Evolutionary conservation across 768 basidiomycete genomes (phyloP), one percentile per base, ranked within the genome.

Genomic region (Heimioporus sp.): DNA sequence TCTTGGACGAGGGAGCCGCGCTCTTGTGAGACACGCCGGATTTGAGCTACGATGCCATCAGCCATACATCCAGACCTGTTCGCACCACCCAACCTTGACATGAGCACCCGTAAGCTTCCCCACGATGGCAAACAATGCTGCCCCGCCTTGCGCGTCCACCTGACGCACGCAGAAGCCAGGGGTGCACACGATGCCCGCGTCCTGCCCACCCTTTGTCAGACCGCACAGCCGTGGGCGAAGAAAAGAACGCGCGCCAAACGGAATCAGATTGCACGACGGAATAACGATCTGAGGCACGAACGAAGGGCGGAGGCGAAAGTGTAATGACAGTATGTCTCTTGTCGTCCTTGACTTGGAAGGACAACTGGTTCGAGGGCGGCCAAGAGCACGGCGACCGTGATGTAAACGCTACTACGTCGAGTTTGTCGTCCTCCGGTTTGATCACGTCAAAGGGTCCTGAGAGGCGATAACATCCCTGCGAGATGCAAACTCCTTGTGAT

Each of bases 81-180:
- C 36, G n/a, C 11, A 17, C 39, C 21, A n/a, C 43, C 52, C 57
- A 19, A 82, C 83, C 70, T 78, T 73, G 11, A 83, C 77, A 50
- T 77, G 65, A 39, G 67, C 48, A 4, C 73, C 70, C 10, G 77
- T 64, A 16, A 84, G 69, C 57, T 77, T 81, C 1, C 85, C 85
- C 15, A 55, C 41, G 24, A 35, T 40, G 1, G 46, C 17, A 40
- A 43, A 48, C 35, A 46, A 52, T 15, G 40, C 52, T n/a, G 51
- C 40, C 7, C 61, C 63, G 1, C 64, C 43, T 15, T 51, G 68
- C 10, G 59, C 64, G 46, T 78, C 77, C 10, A 61, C 64, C 3
- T 58, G 46, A 38, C 60, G 67, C 10, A 76, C 69, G n/a, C 57
- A 61, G 16, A 55, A 55, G 5, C 60, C 68, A 0, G 74, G 65